A percentile compares a stretch with the other conserved stretches of the same genome.
Conservation (phyloP, 345 rosid species). For the Camelina hispida region DNA sequence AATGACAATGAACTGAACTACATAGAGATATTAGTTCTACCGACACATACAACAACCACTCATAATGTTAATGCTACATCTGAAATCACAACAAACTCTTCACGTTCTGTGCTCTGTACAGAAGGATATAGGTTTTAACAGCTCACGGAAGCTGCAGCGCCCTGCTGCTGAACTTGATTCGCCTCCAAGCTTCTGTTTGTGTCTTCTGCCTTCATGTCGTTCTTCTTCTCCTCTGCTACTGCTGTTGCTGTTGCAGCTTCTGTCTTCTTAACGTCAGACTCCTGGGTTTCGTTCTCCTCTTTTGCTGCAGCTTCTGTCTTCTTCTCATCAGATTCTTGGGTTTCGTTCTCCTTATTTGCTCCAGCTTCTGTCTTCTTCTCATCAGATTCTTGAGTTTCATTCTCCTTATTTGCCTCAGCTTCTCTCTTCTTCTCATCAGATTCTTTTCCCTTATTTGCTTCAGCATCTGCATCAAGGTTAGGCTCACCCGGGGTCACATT, state of each 20-base stretch:
- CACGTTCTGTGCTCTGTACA: slow-evolving; percentile 25
- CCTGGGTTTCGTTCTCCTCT: slow-evolving; percentile 14
- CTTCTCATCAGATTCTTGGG: slow-evolving; percentile 21
- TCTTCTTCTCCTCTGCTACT: slow-evolving; percentile 32
- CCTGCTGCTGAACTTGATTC: slow-evolving; percentile 37
- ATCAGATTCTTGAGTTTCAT: slow-evolving; percentile 15
- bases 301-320: slow-evolving; percentile 11
- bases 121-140: slow-evolving; percentile 34
- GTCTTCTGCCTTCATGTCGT: slow-evolving; percentile 34
- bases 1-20: slow-evolving; percentile 27
- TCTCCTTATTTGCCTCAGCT: slow-evolving; percentile 9
- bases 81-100: slow-evolving; percentile 38
- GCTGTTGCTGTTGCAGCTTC: slow-evolving; percentile 25
- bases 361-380: slow-evolving; percentile 13
- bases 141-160: slow-evolving; percentile 41
- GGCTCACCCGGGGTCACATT: too few species aligned
- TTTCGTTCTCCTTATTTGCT: slow-evolving; percentile 13
- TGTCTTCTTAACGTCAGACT: slow-evolving; percentile 25
- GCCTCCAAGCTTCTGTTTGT: slow-evolving; percentile 33
- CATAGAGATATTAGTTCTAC: slow-evolving; percentile 33
- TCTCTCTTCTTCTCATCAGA: slow-evolving; percentile 23
- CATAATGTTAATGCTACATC: slow-evolving; percentile 42
- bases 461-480: neutral
- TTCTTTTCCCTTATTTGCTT: slow-evolving; percentile 24
- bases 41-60: slow-evolving; percentile 17